Evolutionary conservation across 2,329 filamentous ascomycete genomes (phyloP).

Genomic region (Trichoderma lentiforme): DNA sequence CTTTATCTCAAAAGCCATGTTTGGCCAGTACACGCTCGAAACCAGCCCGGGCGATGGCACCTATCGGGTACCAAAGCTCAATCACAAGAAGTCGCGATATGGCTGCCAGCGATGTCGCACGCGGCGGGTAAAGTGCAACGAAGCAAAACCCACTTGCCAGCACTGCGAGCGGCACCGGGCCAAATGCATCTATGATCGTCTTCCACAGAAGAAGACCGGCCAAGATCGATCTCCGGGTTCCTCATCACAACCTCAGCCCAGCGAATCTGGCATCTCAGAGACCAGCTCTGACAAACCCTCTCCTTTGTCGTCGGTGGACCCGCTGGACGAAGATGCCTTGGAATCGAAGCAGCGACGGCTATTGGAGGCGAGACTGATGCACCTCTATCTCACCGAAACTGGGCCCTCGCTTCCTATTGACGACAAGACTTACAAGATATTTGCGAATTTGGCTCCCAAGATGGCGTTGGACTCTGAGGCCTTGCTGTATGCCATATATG

Average conservation of each 20-base stretch:
- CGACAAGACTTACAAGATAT: constrained; percentile 18
- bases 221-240: background rate
- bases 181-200: constrained; percentile 22
- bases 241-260: background rate
- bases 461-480: constrained; percentile 21
- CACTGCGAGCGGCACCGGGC: constrained; percentile 21
- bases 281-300: background rate
- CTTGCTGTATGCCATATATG: constrained; percentile 22
- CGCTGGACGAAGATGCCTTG: constrained; percentile 14
- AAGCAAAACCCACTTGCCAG: constrained; percentile 22
- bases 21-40: constrained; percentile 18
- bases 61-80: constrained; percentile 21
- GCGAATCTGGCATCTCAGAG: background rate
- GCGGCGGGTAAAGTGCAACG: constrained; percentile 22
- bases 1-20: constrained; percentile 14
- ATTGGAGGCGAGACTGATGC: constrained; percentile 22
- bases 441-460: constrained; percentile 17
- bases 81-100: constrained; percentile 23
- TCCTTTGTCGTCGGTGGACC: background rate
- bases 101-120: constrained; percentile 23
- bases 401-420: constrained; percentile 20
- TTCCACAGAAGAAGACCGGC: background rate
- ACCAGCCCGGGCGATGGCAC: background rate
- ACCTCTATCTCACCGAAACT: constrained; percentile 21
- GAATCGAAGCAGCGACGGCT: constrained; percentile 22